Conservation (phyloP, 169 alveolate genomes). For the Plasmodium relictum region DNA sequence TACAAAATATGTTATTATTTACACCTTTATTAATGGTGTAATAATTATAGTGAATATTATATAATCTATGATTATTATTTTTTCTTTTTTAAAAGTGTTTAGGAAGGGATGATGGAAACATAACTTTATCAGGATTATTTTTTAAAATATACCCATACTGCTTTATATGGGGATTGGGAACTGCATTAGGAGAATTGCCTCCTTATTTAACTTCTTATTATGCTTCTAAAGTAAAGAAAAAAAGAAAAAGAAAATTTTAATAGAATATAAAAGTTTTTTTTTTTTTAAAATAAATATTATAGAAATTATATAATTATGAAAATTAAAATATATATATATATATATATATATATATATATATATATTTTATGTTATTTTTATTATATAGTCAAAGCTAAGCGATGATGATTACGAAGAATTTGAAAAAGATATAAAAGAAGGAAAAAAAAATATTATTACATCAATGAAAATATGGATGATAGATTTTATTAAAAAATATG, state of each 20-base stretch:
- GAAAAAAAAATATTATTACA: conserved; percentile 78
- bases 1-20: background rate
- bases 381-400: conserved; percentile 38
- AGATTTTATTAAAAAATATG: conserved; percentile 88
- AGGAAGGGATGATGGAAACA: conserved; percentile 44
- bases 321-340: background rate
- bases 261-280: background rate
- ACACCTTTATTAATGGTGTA: background rate
- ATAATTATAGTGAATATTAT: too few species aligned
- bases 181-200: conserved; percentile 97
- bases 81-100: conserved; percentile 17
- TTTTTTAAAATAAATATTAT: too few species aligned
- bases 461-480: conserved; percentile 85
- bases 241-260: background rate
- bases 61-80: background rate
- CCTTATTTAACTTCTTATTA: conserved; percentile 96
- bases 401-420: conserved; percentile 73
- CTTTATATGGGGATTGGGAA: conserved; percentile 96
- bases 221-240: conserved; percentile 84
- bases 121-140: conserved; percentile 76
- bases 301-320: conserved; percentile 11
- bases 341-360: background rate
- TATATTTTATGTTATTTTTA: conserved; percentile 14
- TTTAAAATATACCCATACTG: conserved; percentile 82
- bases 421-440: conserved; percentile 69